Evolutionary conservation across 2,329 filamentous ascomycete genomes (phyloP), one percentile per base, ranked within the genome.

Genomic region (Leptographium radiaticola): DNA sequence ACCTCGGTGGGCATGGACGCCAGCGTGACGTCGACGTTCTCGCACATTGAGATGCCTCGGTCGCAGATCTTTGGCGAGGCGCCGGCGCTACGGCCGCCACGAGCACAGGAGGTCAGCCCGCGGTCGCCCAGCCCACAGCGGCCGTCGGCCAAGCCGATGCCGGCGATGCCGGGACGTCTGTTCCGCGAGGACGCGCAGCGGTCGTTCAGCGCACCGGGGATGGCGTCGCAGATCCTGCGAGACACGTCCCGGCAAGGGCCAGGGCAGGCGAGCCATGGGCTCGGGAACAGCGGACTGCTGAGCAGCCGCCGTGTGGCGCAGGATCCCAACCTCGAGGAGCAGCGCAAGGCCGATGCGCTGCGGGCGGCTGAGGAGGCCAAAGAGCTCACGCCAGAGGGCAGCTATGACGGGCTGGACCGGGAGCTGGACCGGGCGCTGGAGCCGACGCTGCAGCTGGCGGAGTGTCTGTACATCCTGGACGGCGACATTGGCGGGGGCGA

Each of bases 41-140:
- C 71, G 15, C 70, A 70, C 50, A 69, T 72, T 7, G 70, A 73
- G 50, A 70, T 74, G 49, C 67, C 66, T 56, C 61, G 69, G 16
- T 64, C 65, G n/a, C 62, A 70, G 2, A 65, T 81, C 6, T 83
- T 83, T 64, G 79, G 77, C 10, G 76, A 70, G 43, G 72, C 71
- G 18, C 77, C 79, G 0, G 58, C 75, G 30, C 77, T 86, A 53
- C 70, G 79, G 11, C 78, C 76, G 38, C 71, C 77, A 30, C 73
- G 66, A 36, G 72, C 65, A 34, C 72, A 66, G 38, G 70, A 69
- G 20, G 70, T 72, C n/a, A 83, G 79, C 59, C 83, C 85, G 48
- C 79, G 84, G 39, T 88, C 86, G 11, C 85, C 86, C 1, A 89
- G 86, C 59, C 86, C 86, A 1, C 69, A 87, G 31, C 79, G 60